phyloP scores from a whole-genome alignment of 2,329 filamentous ascomycete species.

The Myriosclerotinia scirpicola region DNA sequence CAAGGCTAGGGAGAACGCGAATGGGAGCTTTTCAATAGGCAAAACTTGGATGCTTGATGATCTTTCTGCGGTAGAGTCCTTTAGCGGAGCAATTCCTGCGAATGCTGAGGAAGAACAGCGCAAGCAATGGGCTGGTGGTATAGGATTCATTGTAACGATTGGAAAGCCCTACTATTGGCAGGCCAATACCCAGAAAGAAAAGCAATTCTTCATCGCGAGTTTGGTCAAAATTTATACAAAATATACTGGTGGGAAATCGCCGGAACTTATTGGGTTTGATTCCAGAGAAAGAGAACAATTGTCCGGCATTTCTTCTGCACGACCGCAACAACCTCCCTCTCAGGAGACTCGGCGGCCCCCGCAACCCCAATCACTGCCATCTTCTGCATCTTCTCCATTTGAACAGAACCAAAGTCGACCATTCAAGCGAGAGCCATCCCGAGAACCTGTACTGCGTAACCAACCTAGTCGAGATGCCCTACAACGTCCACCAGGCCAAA shows the following conservation, averaged over 20 bases:
- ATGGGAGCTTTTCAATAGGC: constrained; percentile 92
- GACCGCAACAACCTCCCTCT: constrained; percentile 27
- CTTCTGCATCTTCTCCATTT: constrained; percentile 30
- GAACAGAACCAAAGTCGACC: constrained; percentile 34
- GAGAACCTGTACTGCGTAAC: constrained; percentile 34
- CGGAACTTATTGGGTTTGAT: constrained; percentile 81
- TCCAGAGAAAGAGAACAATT: constrained; percentile 74
- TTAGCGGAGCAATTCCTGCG: constrained; percentile 59
- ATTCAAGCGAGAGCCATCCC: constrained; percentile 33
- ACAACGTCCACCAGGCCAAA: constrained; percentile 33
- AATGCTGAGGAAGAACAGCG: constrained; percentile 60
- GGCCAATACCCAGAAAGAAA: constrained; percentile 89
- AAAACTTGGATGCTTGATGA: constrained; percentile 99
- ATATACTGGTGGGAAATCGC: constrained; percentile 83
- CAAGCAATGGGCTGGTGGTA: constrained; percentile 75
- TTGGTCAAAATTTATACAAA: constrained; percentile 95
- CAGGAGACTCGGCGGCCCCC: constrained; percentile 29
- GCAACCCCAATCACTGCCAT: constrained; percentile 28
- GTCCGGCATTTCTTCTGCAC: constrained; percentile 51
- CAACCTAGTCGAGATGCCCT: constrained; percentile 38
- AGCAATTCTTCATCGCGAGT: constrained; percentile 97
- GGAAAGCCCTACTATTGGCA: constrained; percentile 98
- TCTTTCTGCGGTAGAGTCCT: constrained; percentile 79
- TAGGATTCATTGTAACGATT: constrained; percentile 84
- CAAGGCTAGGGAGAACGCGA: constrained; percentile 93